These are phyloP conservation scores for Suillus luteus DNA, from an alignment of 768 basidiomycete species.

Conservation along the genomic window DNA sequence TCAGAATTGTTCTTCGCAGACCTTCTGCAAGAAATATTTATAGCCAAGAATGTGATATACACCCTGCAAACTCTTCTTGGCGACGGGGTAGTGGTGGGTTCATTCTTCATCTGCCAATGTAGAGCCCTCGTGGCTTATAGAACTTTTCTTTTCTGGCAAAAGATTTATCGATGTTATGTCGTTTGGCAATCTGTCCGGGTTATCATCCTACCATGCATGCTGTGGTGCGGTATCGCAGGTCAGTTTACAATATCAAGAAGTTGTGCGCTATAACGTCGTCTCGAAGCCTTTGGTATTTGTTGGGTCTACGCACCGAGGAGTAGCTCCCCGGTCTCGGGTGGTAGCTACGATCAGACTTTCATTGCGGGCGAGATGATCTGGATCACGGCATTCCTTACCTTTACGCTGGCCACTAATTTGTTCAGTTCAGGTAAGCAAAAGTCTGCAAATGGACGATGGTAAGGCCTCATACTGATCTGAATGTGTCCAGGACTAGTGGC, in stretches of 20 bases:
- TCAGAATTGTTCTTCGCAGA: conserved; percentile 29
- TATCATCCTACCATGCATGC: conserved; percentile 31
- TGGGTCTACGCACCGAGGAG: conserved; percentile 15
- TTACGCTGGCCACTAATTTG: conserved; percentile 36
- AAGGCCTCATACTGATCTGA: not conserved
- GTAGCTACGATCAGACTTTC: not conserved
- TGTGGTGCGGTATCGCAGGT: conserved; percentile 33
- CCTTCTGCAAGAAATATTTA: conserved; percentile 29
- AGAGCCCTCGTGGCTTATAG: not conserved
- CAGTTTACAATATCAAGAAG: not conserved
- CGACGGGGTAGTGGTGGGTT: conserved; percentile 31
- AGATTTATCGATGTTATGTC: conserved; percentile 34
- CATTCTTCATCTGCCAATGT: not conserved
- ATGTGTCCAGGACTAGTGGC: conserved; percentile 29
- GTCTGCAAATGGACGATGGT: not conserved
- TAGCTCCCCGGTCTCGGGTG: conserved; percentile 24
- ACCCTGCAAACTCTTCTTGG: conserved; percentile 33
- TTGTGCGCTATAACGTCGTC: not conserved
- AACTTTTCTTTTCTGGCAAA: not conserved
- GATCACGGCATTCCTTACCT: conserved; percentile 36
- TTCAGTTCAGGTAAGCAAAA: conserved; percentile 30
- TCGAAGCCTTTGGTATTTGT: conserved; percentile 22
- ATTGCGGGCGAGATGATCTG: conserved; percentile 24
- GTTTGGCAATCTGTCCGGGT: conserved; percentile 33
- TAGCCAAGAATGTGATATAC: conserved; percentile 29